These are phyloP conservation scores for Penicillium oxalicum DNA, from an alignment of 2,329 filamentous ascomycete species.

Conservation along the genomic window DNA sequence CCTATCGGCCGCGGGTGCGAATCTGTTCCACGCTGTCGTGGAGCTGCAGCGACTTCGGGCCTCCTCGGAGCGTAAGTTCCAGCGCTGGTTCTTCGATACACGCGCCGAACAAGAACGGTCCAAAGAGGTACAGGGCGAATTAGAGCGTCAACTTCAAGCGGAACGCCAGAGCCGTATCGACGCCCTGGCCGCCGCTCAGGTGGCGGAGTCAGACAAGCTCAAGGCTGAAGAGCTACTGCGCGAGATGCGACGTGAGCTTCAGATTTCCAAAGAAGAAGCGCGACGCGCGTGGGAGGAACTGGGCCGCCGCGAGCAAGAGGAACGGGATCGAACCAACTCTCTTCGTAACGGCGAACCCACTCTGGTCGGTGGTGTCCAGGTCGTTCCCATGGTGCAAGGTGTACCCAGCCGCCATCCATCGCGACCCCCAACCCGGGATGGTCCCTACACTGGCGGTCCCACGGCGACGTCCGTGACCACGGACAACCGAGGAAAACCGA, in stretches of 20 bases:
- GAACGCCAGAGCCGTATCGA: slow-evolving; percentile 67
- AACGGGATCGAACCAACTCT: slow-evolving; percentile 79
- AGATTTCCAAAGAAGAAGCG: slow-evolving; percentile 94
- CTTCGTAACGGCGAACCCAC: slow-evolving; percentile 83
- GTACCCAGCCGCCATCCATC: slow-evolving; percentile 52
- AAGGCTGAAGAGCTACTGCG: slow-evolving; percentile 70
- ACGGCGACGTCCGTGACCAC: slow-evolving; percentile 26
- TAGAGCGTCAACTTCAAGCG: slow-evolving; percentile 68
- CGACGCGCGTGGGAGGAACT: slow-evolving; percentile 95
- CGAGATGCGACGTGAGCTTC: slow-evolving; percentile 87
- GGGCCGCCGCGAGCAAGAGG: slow-evolving; percentile 84
- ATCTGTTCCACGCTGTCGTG: slow-evolving; percentile 94
- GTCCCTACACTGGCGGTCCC: slow-evolving; percentile 36
- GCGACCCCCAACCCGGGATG: slow-evolving; percentile 43
- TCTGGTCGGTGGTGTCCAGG: slow-evolving; percentile 85
- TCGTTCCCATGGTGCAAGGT: slow-evolving; percentile 82
- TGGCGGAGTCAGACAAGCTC: slow-evolving; percentile 61
- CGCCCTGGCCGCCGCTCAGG: slow-evolving; percentile 59
- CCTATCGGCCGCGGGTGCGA: slow-evolving; percentile 92
- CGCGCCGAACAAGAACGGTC: slow-evolving; percentile 78
- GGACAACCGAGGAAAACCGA: slow-evolving; percentile 18
- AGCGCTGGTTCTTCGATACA: slow-evolving; percentile 97
- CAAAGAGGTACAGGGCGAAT: slow-evolving; percentile 72
- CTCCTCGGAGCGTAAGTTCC: slow-evolving; percentile 94
- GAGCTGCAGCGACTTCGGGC: slow-evolving; percentile 89